These are phyloP conservation scores for Mycosphaerella arachidis DNA, from an alignment of 2,329 filamentous ascomycete species.

Conservation along the genomic window DNA sequence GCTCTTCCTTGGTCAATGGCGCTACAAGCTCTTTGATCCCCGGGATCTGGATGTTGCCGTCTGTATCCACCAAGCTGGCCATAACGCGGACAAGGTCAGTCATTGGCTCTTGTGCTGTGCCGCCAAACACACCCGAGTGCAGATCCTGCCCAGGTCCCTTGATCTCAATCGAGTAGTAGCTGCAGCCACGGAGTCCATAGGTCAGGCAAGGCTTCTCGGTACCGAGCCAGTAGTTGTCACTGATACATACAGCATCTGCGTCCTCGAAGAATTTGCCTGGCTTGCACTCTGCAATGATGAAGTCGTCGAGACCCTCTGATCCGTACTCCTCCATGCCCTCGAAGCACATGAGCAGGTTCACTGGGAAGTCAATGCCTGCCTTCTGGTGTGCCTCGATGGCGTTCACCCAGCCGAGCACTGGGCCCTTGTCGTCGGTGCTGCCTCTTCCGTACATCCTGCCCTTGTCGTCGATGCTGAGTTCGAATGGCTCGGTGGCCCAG, in stretches of 20 bases:
- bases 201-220: constrained; percentile 98
- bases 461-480: constrained; percentile 79
- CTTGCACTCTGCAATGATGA: constrained; percentile 86
- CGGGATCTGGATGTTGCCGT: constrained; percentile 92
- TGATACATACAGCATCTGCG: constrained; percentile 94
- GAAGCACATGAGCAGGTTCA: constrained; percentile 98
- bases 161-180: constrained; percentile 92
- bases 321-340: constrained; percentile 99
- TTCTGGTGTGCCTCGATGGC: constrained; percentile 97
- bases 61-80: constrained; percentile 75
- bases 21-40: constrained; percentile 92
- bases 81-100: constrained; percentile 85
- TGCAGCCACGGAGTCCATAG: constrained; percentile 93
- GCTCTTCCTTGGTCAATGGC: constrained; percentile 79
- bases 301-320: constrained; percentile 90
- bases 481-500: constrained; percentile 93
- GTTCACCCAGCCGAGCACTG: constrained; percentile 94
- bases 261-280: constrained; percentile 79
- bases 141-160: constrained; percentile 89
- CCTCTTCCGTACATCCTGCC: constrained; percentile 95
- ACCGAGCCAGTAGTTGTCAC: constrained; percentile 99
- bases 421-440: constrained; percentile 95
- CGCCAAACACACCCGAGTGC: constrained; percentile 95
- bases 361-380: constrained; percentile 87
- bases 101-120: constrained; percentile 97